Evolutionary conservation across 441 rosid species (phyloP).

Genomic region (Bruguiera hainesii): DNA sequence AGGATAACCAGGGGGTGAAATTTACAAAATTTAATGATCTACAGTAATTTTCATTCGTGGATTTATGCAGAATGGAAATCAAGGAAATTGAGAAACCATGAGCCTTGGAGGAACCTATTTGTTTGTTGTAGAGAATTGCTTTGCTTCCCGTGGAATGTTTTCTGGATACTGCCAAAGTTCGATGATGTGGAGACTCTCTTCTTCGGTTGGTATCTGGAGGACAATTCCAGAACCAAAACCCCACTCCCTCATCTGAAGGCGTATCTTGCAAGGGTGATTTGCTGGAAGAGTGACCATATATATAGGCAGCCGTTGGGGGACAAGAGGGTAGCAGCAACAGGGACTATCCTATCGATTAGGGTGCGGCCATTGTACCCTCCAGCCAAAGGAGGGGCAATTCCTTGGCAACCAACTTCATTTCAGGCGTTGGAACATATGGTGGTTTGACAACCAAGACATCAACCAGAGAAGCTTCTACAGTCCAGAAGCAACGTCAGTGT

Average conservation of each 20-base stretch:
- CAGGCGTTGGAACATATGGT: slow-evolving; percentile 94
- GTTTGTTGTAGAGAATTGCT: slow-evolving; percentile 24
- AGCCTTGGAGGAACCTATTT: slow-evolving; percentile 27
- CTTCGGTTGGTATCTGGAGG: slow-evolving; percentile 87
- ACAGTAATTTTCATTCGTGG: slow-evolving; percentile 11
- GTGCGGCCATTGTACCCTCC: slow-evolving; percentile 85
- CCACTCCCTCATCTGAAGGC: slow-evolving; percentile 59
- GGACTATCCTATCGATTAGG: slow-evolving; percentile 75
- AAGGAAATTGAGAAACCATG: slow-evolving; percentile 45
- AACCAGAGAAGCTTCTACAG: slow-evolving; percentile 52
- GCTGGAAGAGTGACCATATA: slow-evolving; percentile 68
- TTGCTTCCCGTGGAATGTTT: slow-evolving; percentile 16
- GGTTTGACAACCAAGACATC: slow-evolving; percentile 91
- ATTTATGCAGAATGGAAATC: slow-evolving; percentile 35
- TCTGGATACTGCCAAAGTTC: slow-evolving; percentile 74
- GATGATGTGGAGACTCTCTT: slow-evolving; percentile 74
- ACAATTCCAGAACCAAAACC: slow-evolving; percentile 71
- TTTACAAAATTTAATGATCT: not conserved
- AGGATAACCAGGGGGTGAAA: not conserved
- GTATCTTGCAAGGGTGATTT: slow-evolving; percentile 65
- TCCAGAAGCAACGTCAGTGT: slow-evolving; percentile 56
- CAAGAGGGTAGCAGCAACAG: slow-evolving; percentile 62
- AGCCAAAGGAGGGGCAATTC: slow-evolving; percentile 92
- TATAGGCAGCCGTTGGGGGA: slow-evolving; percentile 81
- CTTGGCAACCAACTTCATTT: slow-evolving; percentile 77